These are phyloP conservation scores for Aspergillus taichungensis DNA, from an alignment of 495 filamentous ascomycete species.

Conservation along the genomic window DNA sequence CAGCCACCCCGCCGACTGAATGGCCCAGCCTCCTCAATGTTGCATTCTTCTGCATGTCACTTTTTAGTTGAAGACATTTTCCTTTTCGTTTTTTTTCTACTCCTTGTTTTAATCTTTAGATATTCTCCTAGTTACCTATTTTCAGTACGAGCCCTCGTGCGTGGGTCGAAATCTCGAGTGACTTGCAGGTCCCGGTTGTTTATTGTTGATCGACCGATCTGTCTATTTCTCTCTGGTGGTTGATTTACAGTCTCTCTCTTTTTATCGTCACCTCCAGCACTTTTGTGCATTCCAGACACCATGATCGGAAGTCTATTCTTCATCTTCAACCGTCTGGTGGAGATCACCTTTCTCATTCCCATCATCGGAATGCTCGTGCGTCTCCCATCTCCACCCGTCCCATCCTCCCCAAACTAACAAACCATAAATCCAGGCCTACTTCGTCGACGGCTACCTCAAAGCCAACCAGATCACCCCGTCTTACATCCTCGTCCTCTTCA, in stretches of 20 bases:
- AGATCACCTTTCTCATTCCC: slow-evolving; percentile 81
- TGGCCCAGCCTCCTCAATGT: slow-evolving; percentile 18
- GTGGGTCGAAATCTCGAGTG: not conserved
- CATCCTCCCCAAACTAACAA: slow-evolving; percentile 6
- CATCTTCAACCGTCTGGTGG: slow-evolving; percentile 69
- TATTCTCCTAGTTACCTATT: too few species aligned
- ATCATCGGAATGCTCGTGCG: slow-evolving; percentile 74
- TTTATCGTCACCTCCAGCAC: too few species aligned
- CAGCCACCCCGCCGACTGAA: slow-evolving; percentile 20
- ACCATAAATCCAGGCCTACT: slow-evolving; percentile 50
- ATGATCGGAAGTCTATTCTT: slow-evolving; percentile 78
- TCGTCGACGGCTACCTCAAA: slow-evolving; percentile 65
- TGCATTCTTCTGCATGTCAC: slow-evolving; percentile 5
- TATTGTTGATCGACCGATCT: too few species aligned
- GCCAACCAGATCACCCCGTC: slow-evolving; percentile 65
- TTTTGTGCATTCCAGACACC: slow-evolving; percentile 15
- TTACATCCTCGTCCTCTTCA: slow-evolving; percentile 85
- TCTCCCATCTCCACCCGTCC: not conserved
- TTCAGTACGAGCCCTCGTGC: slow-evolving; percentile 2
- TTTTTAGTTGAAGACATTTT: slow-evolving; percentile 1
- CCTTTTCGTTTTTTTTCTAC: slow-evolving; percentile 4
- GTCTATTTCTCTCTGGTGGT: too few species aligned
- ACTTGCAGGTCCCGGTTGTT: not conserved
- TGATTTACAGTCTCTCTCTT: too few species aligned
- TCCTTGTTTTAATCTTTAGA: slow-evolving; percentile 1